Base-by-base conservation (phyloP, 768 basidiomycete genomes). In the Panaeolus cyanescens region DNA sequence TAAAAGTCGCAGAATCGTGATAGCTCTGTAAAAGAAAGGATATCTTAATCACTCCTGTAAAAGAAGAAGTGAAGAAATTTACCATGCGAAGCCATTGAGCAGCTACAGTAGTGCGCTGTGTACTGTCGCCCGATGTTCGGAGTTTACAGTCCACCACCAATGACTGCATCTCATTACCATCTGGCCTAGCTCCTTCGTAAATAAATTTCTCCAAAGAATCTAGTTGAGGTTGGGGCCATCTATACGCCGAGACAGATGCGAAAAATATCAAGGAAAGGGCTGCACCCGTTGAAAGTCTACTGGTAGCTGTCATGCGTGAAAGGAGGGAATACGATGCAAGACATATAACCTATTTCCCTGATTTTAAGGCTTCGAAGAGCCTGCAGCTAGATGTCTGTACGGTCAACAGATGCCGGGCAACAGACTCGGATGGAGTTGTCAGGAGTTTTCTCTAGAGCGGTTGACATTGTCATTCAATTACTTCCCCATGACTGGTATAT, bases 1-100 rank as follows among this genome's bases (percentile, higher is more conserved):
- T 77, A 56, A 80, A 74, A 7, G 82, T 80, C 19, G 81, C 75
- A 72, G 79, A 77, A 67, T 85, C 82, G 64, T 84, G 82, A 62
- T 80, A 83, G 33, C 75, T 71, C 74, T 77, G 19, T 37, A 10
- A 13, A n/a, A 13, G 13, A 40, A 19, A 9, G 39, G 32, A 31
- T 58, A 53, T 15, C 33, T 39, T 4, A 40, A 17, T 53, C 31
- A 36, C 54, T 22, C 28, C 4, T 45, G 22, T 20, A 39, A 37
- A 30, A 25, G 19, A 37, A 19, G 34, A n/a, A 25, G 0, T 19
- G 53, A 59, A 34, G 0, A 12, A 31, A 39, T 20, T 54, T 59
- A 76, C 75, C 54, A 76, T 72, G 28, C 75, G 74, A 31, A 76
- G 70, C 75, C 74, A 76, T 71, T 73, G 73, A 30, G 74, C 74